Percentiles rank a stretch among this genome's conserved stretches.
These are phyloP conservation scores for Eimeria sp. DNA, from an alignment of 169 alveolate genomes.

Conservation along the genomic window DNA sequence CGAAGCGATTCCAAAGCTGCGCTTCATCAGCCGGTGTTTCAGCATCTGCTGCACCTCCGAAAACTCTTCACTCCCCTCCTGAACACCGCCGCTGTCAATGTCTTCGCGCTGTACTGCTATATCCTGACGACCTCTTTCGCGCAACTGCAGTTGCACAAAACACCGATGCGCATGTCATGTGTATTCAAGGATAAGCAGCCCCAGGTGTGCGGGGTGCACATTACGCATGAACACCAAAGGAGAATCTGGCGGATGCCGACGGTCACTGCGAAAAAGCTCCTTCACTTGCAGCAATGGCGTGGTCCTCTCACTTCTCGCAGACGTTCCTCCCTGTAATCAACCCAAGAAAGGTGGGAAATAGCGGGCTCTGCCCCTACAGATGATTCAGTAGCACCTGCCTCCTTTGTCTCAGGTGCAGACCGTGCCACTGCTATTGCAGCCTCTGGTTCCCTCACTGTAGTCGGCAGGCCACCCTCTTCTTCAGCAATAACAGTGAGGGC, in stretches of 20 bases:
- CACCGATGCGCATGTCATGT: neutral
- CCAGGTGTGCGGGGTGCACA: neutral
- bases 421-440: neutral
- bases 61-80: slow-evolving; percentile 24
- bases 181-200: neutral
- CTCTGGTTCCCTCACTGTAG: neutral
- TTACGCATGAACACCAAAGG: neutral
- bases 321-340: slow-evolving; percentile 55
- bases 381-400: neutral
- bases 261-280: neutral
- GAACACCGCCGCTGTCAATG: slow-evolving; percentile 5
- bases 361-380: slow-evolving; percentile 1
- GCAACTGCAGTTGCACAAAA: slow-evolving; percentile 33
- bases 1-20: slow-evolving; percentile 8
- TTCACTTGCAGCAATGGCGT: neutral
- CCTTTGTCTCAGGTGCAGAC: neutral
- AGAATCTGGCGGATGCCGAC: neutral
- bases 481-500: slow-evolving; percentile 70
- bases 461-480: neutral
- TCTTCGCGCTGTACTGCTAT: slow-evolving; percentile 8
- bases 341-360: slow-evolving; percentile 12
- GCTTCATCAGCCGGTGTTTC: slow-evolving; percentile 29
- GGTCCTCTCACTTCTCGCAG: slow-evolving; percentile 54
- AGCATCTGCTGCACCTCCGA: slow-evolving; percentile 51
- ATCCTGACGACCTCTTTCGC: neutral